Percentiles rank a stretch among this genome's conserved stretches.
Evolutionary conservation across 805 yeast genomes (phyloP).

Genomic region (Candida broadrunensis): DNA sequence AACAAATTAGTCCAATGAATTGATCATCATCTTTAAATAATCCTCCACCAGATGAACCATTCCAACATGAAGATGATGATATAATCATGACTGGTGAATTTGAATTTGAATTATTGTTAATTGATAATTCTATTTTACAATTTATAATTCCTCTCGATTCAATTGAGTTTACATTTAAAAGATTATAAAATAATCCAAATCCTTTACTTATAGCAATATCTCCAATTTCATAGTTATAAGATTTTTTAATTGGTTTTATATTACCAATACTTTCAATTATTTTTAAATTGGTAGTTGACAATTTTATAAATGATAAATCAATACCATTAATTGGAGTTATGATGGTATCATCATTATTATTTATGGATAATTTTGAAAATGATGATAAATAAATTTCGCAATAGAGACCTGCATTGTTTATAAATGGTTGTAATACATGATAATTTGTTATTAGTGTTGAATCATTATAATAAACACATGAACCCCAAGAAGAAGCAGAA

Average conservation of each 20-base stretch:
- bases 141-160: slow-evolving; percentile 29
- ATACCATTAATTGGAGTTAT: slow-evolving; percentile 28
- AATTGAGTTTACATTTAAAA: slow-evolving; percentile 21
- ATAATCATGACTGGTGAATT: slow-evolving; percentile 20
- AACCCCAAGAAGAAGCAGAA: slow-evolving; percentile 43
- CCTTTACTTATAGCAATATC: slow-evolving; percentile 31
- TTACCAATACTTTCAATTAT: background rate
- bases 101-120: background rate
- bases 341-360: slow-evolving; percentile 15
- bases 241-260: background rate
- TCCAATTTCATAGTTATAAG: slow-evolving; percentile 7
- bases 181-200: slow-evolving; percentile 37
- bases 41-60: slow-evolving; percentile 52
- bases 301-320: slow-evolving; percentile 36
- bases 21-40: slow-evolving; percentile 21
- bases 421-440: slow-evolving; percentile 34
- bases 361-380: background rate
- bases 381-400: background rate
- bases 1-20: slow-evolving; percentile 41
- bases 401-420: background rate
- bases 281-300: background rate
- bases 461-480: slow-evolving; percentile 32
- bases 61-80: slow-evolving; percentile 46
- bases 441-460: slow-evolving; percentile 36
- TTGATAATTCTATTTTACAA: slow-evolving; percentile 7